phyloP scores from a whole-genome alignment of 305 asterid genomes.

The Ajuga reptans region DNA sequence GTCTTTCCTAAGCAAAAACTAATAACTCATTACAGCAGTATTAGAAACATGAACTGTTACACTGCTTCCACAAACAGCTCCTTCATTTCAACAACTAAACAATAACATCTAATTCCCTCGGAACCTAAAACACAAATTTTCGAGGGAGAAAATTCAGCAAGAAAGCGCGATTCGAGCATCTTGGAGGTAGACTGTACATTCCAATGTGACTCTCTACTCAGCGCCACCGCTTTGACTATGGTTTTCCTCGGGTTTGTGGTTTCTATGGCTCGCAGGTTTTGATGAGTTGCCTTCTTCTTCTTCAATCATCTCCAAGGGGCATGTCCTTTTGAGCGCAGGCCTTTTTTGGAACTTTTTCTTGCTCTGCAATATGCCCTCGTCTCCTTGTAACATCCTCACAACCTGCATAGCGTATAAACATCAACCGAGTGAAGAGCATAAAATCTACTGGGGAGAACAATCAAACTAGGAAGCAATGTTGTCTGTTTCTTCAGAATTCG shows the following conservation, averaged over 20 bases:
- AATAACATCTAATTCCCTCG: not conserved
- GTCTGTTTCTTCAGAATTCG: not conserved
- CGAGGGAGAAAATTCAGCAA: not conserved
- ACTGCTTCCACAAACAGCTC: conserved; percentile 11
- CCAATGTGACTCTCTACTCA: conserved; percentile 19
- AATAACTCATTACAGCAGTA: conserved; percentile 18
- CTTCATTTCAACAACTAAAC: conserved; percentile 12
- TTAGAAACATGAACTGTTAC: conserved; percentile 20
- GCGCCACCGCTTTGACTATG: not conserved
- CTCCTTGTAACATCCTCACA: conserved; percentile 65
- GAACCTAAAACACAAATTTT: not conserved
- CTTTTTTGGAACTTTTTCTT: conserved; percentile 66
- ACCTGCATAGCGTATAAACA: conserved; percentile 35
- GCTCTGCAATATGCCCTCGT: conserved; percentile 44
- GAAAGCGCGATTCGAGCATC: not conserved
- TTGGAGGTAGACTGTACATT: conserved; percentile 23
- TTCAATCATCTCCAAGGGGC: conserved; percentile 36
- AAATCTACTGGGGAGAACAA: too few species aligned
- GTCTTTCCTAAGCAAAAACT: conserved; percentile 21
- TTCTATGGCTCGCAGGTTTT: conserved; percentile 23
- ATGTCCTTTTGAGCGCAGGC: conserved; percentile 60
- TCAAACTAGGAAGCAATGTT: not conserved
- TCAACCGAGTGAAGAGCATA: not conserved
- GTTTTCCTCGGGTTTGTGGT: conserved; percentile 25
- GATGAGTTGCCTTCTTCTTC: conserved; percentile 45